Base-by-base conservation (phyloP, 495 filamentous ascomycete genomes). In the Aspergillus kassunensis region DNA sequence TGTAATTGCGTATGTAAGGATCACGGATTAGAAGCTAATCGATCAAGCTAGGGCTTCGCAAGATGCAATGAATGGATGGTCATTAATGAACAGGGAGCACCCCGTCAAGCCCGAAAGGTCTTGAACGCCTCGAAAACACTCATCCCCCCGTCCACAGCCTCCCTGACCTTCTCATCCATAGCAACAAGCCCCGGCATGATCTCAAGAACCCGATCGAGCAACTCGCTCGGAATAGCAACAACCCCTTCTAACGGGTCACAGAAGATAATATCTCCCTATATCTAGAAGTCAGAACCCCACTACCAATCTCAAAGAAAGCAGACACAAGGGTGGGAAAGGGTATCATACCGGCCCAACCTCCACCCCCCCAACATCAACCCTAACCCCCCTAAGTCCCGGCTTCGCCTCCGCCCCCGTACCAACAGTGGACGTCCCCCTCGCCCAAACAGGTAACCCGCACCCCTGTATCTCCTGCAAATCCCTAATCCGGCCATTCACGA, bases 401-500 rank as follows among this genome's bases (percentile, higher is more conserved):
- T 78, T 83, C 4, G 80, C 71, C 64, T 85, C 80, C 1, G 80
- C 79, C 6, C 76, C 79, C 2, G 81, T 75, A 6, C 83, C 82
- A 15, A 87, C 78, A 6, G 81, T 81, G 23, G 78, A 81, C 6
- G 75, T 78, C 4, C 67, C 79, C 21, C 61, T 66, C 0, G 79
- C 72, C 80, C 84, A 88, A 37, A 84, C 78, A 24, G 78, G 74
- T 24, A 83, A 51, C 13, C 61, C 70, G 13, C 72, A 69, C 29
- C 53, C 70, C 15, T 57, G 61, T 37, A 87, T 55, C 53, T 83
- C 77, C 0, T 52, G 67, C 29, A 88, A 51, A 68, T 89, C 85
- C n/a, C 86, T 69, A 1, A 84, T 77, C 24, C 84, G 63, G 0
- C 86, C 86, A 49, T 75, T 70, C 0, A 86, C 78, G 16, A 88